Percentiles rank a stretch among this genome's conserved stretches.
Conservation (phyloP, 1,284 basidiomycete species). For the Apiotrichum siamense region DNA sequence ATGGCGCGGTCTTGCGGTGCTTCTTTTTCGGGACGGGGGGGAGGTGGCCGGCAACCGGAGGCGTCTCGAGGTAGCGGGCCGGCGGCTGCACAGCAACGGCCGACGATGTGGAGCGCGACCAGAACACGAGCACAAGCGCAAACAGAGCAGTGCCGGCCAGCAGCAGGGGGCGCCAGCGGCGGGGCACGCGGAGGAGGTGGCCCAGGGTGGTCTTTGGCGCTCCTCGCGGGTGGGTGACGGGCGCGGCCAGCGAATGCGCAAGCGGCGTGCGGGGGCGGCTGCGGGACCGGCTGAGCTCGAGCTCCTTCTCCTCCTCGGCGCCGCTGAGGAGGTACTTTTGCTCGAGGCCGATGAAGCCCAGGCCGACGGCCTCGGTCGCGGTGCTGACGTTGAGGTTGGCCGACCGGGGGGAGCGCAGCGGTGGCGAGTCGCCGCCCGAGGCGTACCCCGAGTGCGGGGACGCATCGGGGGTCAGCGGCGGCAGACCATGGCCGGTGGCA, state of each 20-base stretch:
- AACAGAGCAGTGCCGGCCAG: conserved; percentile 27
- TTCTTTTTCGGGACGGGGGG: background rate
- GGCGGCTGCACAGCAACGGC: conserved; percentile 6
- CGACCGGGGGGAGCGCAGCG: conserved; percentile 3
- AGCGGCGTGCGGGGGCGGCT: background rate
- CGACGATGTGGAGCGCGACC: conserved; percentile 18
- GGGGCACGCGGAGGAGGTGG: conserved; percentile 32
- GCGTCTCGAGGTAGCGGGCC: background rate
- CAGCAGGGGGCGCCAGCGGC: conserved; percentile 30
- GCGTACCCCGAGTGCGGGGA: conserved; percentile 14
- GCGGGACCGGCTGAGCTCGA: conserved; percentile 15
- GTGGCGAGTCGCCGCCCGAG: background rate
- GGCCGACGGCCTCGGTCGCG: conserved; percentile 9
- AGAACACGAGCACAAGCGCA: conserved; percentile 21
- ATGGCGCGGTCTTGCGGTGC: background rate
- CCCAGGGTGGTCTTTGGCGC: conserved; percentile 17
- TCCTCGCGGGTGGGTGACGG: conserved; percentile 3
- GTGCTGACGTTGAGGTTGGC: conserved; percentile 1
- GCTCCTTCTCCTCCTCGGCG: background rate
- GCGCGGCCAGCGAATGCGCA: background rate
- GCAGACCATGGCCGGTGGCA: conserved; percentile 7
- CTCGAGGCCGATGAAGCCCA: conserved; percentile 1
- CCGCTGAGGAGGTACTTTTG: background rate
- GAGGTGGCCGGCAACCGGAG: no score
- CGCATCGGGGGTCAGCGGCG: conserved; percentile 14